A percentile compares a stretch with the other conserved stretches of the same genome.
phyloP scores from a whole-genome alignment of 2,329 filamentous ascomycete species.

The Ceratocystis eucalypticola region DNA sequence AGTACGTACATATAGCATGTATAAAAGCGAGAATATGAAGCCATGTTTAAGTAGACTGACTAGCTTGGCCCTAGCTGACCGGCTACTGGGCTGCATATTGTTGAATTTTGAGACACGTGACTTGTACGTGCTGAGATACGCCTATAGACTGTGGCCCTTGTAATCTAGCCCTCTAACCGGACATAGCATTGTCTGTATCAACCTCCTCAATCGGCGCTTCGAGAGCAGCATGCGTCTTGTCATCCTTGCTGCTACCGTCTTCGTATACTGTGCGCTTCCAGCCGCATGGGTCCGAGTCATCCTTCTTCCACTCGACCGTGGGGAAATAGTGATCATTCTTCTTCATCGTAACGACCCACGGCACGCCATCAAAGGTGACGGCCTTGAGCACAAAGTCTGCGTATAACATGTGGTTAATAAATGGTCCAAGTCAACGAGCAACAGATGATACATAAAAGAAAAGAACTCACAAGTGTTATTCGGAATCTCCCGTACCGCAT shows the following conservation, averaged over 20 bases:
- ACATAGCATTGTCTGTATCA: conserved; percentile 11
- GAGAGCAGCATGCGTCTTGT: conserved; percentile 1
- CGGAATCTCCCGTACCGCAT: conserved; percentile 71
- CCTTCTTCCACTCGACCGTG: conserved; percentile 56
- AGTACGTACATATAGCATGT: too few species aligned
- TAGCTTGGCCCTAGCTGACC: too few species aligned
- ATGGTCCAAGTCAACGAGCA: too few species aligned
- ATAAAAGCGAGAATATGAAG: too few species aligned
- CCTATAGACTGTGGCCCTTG: background rate
- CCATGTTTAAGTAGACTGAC: too few species aligned
- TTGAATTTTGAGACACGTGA: too few species aligned
- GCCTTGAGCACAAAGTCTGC: conserved; percentile 84
- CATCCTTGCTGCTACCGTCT: conserved; percentile 7
- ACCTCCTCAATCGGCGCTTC: background rate
- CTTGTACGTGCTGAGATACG: too few species aligned
- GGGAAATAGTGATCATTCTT: conserved; percentile 96
- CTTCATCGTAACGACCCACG: conserved; percentile 99
- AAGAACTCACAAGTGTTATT: conserved; percentile 69
- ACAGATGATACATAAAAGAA: background rate
- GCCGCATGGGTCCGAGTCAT: conserved; percentile 42
- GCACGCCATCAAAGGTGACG: conserved; percentile 97
- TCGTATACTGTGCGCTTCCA: conserved; percentile 44
- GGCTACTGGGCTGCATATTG: too few species aligned
- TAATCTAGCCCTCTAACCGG: background rate
- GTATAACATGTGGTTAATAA: background rate